Evolutionary conservation across 2,329 filamentous ascomycete species (phyloP).

Genomic region (Chalara sp.): DNA sequence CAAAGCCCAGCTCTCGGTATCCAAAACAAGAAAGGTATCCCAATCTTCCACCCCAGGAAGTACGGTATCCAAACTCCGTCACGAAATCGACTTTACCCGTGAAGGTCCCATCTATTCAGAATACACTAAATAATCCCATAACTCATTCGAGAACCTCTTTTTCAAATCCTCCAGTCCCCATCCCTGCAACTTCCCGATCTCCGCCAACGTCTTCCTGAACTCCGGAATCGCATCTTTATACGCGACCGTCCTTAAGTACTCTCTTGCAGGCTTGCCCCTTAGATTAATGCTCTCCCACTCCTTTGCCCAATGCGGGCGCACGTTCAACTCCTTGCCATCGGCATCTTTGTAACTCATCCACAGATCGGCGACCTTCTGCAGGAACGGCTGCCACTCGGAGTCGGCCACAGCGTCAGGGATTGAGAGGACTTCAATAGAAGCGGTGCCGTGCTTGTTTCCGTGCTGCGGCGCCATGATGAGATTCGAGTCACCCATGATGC

Average conservation of each 20-base stretch:
- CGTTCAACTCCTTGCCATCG: conserved; percentile 25
- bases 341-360: conserved; percentile 33
- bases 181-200: conserved; percentile 32
- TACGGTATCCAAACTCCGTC: too few relatives aligned
- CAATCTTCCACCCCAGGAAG: too few relatives aligned
- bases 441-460: conserved; percentile 35
- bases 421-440: conserved; percentile 36
- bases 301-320: conserved; percentile 41
- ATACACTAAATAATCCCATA: conserved; percentile 28
- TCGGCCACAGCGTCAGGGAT: conserved; percentile 32
- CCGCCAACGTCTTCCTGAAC: conserved; percentile 27
- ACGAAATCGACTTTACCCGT: too few relatives aligned
- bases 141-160: conserved; percentile 34
- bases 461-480: conserved; percentile 38
- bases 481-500: conserved; percentile 36
- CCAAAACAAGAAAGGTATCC: too few relatives aligned
- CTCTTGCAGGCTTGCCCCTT: conserved; percentile 23
- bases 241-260: conserved; percentile 31
- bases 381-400: conserved; percentile 33
- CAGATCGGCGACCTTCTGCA: conserved; percentile 33
- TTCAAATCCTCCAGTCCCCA: conserved; percentile 33
- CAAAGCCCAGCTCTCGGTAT: too few relatives aligned
- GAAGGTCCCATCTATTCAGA: conserved; percentile 1
- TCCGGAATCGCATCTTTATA: conserved; percentile 33
- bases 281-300: conserved; percentile 33